Evolutionary conservation across 2,329 filamentous ascomycete genomes (phyloP), one percentile per base, ranked within the genome.

Genomic region (Ophiostoma piceae): DNA sequence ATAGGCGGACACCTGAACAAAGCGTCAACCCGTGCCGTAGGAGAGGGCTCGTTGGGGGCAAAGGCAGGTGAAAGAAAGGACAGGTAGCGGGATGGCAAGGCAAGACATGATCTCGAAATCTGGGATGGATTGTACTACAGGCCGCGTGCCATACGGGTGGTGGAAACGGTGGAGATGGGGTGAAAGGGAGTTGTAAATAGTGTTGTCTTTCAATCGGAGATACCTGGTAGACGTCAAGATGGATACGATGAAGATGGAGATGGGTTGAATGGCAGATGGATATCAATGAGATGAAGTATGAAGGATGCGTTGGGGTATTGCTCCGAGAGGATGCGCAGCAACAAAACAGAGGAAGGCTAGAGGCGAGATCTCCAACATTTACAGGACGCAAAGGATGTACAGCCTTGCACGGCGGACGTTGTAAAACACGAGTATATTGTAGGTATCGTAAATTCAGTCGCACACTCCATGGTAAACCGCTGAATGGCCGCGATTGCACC

Each of bases 11-110:
- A n/a, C 51, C 51, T 57, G 51, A 26, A 26, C 51, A 57, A 26
- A 57, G 51, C 51, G n/a, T 57, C 9, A 22, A 57, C 51, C 51
- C 51, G 51, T 26, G 51, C 51, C 51, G 22, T 57, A 16, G 51
- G 51, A 57, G n/a, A 57, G 51, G 51, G n/a, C n/a, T 22, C 51
- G 22, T 26, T 57, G 51, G 51, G 47, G 51, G 51, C 51, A 57
- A 57, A 29, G 26, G 22, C n/a, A 57, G 51, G 51, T 29, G 5
- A 35, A 35, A 35, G 4, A 35, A 29, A 57, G 22, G 22, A 29
- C 51, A 57, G 51, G 51, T 29, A 57, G 51, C 51, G n/a, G 51
- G 22, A 16, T 22, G n/a, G 51, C 9, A 26, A 57, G n/a, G 22
- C 51, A 57, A 29, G 51, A 57, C 51, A 57, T 57, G 51, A 26